Base-by-base conservation (phyloP, 176 grass and related monocot species). In the Thinopyrum elongatum region DNA sequence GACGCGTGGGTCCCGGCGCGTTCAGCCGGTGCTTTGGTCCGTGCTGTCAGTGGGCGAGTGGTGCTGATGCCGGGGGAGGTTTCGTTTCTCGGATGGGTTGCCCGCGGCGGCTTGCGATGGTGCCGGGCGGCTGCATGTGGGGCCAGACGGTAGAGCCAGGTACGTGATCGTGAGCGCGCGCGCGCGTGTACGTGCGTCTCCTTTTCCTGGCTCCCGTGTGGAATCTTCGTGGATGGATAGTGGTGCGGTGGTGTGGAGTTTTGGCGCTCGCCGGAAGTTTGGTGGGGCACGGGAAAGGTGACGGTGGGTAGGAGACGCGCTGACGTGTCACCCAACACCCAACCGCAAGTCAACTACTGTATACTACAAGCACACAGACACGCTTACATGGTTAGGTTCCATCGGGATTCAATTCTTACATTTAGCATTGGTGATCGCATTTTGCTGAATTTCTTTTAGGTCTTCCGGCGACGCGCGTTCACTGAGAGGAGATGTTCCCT, bases 181-280 rank as follows among this genome's bases (percentile, higher is more conserved):
- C 4, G 41, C 70, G 33, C 4, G 58, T 26, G 58, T 26, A 30
- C 81, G 77, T 11, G 35, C 86, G 78, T n/a, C 13, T 38, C 8
- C 3, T 9, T 31, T 88, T 64, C 11, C 0, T 19, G 14, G 42
- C 17, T 38, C 70, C 49, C 83, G 79, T 66, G 65, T 25, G 74
- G 89, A 90, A 83, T 83, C 80, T 90, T 86, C 49, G 16, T 17
- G 49, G 49, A 19, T 53, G 49, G 49, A 53, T 19, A 6, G 80
- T 72, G 21, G 22, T 14, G 10, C 26, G 60, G 77, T 47, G 82
- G 71, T 77, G 78, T 22, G 60, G 61, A 38, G 79, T 82, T 90
- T 90, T 70, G 65, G 74, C 65, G 80, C 88, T 60, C 23, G 65
- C 49, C 51, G 88, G 41, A 72, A 7, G 51, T 69, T 49, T 25